phyloP scores from a whole-genome alignment of 106 monocot species.

The Dactylorhiza incarnata region DNA sequence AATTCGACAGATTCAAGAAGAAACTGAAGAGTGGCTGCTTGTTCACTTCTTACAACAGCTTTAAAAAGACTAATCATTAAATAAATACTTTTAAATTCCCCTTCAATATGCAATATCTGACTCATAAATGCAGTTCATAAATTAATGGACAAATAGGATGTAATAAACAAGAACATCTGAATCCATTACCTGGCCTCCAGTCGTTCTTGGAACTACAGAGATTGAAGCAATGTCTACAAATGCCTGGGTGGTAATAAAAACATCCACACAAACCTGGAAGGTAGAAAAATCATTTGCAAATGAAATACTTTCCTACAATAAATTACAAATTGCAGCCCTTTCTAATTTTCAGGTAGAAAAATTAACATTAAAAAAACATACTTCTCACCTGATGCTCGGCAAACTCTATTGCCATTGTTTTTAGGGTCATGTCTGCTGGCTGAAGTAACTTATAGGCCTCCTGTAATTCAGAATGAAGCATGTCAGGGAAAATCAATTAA shows the following conservation, averaged over 20 bases:
- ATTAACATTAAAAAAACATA: not conserved
- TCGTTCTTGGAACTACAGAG: constrained; percentile 64
- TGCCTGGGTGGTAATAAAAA: constrained; percentile 71
- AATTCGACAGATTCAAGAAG: too few species aligned
- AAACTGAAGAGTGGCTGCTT: too few species aligned
- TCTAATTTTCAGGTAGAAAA: not conserved
- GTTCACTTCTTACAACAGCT: too few species aligned
- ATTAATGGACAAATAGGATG: too few species aligned
- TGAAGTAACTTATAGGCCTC: constrained; percentile 89
- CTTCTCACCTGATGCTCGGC: constrained; percentile 82
- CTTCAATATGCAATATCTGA: too few species aligned
- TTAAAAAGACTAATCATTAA: too few species aligned
- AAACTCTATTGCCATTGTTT: constrained; percentile 94
- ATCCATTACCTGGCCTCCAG: constrained; percentile 78
- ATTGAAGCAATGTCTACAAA: constrained; percentile 86
- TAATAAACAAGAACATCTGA: too few species aligned
- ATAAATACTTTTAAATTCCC: too few species aligned
- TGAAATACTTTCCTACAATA: not conserved
- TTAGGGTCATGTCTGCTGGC: constrained; percentile 79
- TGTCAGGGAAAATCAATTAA: not conserved
- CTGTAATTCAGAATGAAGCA: constrained; percentile 31
- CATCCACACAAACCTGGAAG: constrained; percentile 84
- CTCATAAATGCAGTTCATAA: too few species aligned
- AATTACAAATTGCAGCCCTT: not conserved
- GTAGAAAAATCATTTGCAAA: not conserved